Conservation (phyloP, 176 grass and related monocot genomes). For the Themeda triandra region DNA sequence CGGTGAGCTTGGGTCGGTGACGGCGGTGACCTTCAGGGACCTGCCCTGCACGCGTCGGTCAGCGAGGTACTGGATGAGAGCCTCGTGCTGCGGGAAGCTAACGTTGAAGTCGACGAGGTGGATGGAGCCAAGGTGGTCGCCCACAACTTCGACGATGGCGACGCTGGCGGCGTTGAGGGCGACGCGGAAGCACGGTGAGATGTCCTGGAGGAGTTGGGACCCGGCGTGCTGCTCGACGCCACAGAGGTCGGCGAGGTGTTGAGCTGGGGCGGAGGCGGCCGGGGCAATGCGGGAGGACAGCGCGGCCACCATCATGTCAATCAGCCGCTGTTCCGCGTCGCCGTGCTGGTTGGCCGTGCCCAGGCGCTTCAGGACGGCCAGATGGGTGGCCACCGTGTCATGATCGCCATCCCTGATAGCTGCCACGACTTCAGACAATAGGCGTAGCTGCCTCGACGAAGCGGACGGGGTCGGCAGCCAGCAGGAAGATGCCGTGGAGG, state of each 20-base stretch:
- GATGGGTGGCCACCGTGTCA: constrained; percentile 42
- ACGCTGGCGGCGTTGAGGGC: constrained; percentile 69
- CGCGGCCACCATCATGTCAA: constrained; percentile 62
- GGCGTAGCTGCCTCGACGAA: constrained; percentile 56
- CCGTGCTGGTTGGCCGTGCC: constrained; percentile 37
- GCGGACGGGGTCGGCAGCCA: constrained; percentile 49
- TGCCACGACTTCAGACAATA: constrained; percentile 47
- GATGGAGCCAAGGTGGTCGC: constrained; percentile 39
- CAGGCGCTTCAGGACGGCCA: constrained; percentile 52
- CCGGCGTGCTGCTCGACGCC: constrained; percentile 45
- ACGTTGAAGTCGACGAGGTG: constrained; percentile 92
- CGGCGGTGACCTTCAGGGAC: constrained; percentile 59
- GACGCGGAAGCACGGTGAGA: constrained; percentile 75
- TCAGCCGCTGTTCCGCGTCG: constrained; percentile 72
- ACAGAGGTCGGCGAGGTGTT: constrained; percentile 47
- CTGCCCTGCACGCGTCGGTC: constrained; percentile 36
- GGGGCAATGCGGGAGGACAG: constrained; percentile 59
- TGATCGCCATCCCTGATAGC: constrained; percentile 68
- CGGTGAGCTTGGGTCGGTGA: constrained; percentile 65
- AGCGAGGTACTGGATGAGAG: constrained; percentile 62
- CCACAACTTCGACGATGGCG: constrained; percentile 53
- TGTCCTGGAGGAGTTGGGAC: constrained; percentile 54
- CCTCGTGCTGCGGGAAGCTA: constrained; percentile 51
- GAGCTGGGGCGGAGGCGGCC: background rate
- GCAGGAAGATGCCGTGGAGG: constrained; percentile 76